Percentiles rank a stretch among this genome's conserved stretches.
Evolutionary conservation across 2,329 filamentous ascomycete genomes (phyloP).

Genomic region (Cladophialophora immunda): DNA sequence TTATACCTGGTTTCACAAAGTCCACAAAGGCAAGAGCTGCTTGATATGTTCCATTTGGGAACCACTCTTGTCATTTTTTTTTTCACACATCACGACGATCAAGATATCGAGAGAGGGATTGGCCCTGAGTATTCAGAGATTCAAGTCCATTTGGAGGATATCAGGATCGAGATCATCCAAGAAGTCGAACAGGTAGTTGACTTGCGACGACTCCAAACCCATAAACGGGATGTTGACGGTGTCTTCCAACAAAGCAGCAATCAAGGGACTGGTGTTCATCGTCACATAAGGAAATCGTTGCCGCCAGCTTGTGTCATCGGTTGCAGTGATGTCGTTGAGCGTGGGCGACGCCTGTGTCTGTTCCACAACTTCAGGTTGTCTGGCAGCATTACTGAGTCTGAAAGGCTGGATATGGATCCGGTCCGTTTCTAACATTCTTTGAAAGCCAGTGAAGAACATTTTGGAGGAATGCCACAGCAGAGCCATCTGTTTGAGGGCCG

Average conservation of each 20-base stretch:
- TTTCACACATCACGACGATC: neutral
- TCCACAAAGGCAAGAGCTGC: neutral
- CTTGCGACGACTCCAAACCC: conserved; percentile 3
- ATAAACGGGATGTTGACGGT: conserved; percentile 9
- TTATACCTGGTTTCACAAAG: neutral
- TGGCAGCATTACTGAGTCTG: neutral
- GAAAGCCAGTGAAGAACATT: conserved; percentile 46
- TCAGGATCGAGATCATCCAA: conserved; percentile 17
- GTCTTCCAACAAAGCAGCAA: neutral
- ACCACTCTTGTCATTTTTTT: neutral
- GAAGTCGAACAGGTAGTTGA: conserved; percentile 14
- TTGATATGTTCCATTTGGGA: neutral
- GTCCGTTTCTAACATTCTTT: neutral
- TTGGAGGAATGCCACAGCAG: conserved; percentile 50
- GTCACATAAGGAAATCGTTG: conserved; percentile 10
- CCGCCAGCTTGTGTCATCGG: conserved; percentile 1
- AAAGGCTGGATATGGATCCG: neutral
- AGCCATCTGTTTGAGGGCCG: conserved; percentile 46
- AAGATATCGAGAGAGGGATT: neutral
- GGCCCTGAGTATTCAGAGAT: neutral
- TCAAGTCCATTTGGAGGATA: conserved; percentile 7
- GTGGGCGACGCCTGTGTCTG: neutral
- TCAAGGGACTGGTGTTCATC: conserved; percentile 11
- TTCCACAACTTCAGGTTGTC: neutral
- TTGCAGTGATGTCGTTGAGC: neutral